Percentiles rank a stretch among this genome's conserved stretches.
phyloP scores from a whole-genome alignment of 2,329 filamentous ascomycete species.

The Aspergillus pseudotamarii region DNA sequence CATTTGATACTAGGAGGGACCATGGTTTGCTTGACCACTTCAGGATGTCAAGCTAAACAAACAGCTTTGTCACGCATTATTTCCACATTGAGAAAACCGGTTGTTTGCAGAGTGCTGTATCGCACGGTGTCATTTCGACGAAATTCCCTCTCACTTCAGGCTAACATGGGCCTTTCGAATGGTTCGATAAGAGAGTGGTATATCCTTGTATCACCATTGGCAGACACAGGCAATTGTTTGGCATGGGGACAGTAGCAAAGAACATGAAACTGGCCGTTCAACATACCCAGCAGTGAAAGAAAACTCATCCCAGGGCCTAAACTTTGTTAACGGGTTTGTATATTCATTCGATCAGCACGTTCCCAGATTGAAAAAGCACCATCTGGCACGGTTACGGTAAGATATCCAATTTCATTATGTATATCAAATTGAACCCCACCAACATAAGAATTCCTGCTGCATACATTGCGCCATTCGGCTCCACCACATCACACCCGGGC shows the following conservation, averaged over 20 bases:
- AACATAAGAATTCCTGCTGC: neutral
- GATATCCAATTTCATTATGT: neutral
- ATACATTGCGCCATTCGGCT: neutral
- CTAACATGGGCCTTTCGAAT: neutral
- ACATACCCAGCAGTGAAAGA: neutral
- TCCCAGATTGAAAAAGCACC: neutral
- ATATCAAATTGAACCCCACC: neutral
- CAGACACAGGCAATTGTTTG: neutral
- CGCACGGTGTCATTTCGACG: too few relatives aligned
- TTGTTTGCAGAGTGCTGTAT: too few relatives aligned
- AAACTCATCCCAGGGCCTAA: neutral
- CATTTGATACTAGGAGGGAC: too few relatives aligned
- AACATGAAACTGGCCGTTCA: neutral
- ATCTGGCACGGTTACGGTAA: neutral
- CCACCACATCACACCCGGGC: neutral
- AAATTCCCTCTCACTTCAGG: too few relatives aligned
- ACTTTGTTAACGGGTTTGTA: neutral
- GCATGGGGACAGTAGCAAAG: neutral
- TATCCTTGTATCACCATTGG: neutral
- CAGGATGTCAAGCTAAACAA: too few relatives aligned
- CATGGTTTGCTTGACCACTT: too few relatives aligned
- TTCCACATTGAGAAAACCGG: too few relatives aligned
- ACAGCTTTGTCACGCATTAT: too few relatives aligned
- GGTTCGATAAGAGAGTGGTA: neutral
- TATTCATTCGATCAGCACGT: neutral